Conservation (phyloP, 23 red algal genomes). For the Gracilariopsis chorda region DNA sequence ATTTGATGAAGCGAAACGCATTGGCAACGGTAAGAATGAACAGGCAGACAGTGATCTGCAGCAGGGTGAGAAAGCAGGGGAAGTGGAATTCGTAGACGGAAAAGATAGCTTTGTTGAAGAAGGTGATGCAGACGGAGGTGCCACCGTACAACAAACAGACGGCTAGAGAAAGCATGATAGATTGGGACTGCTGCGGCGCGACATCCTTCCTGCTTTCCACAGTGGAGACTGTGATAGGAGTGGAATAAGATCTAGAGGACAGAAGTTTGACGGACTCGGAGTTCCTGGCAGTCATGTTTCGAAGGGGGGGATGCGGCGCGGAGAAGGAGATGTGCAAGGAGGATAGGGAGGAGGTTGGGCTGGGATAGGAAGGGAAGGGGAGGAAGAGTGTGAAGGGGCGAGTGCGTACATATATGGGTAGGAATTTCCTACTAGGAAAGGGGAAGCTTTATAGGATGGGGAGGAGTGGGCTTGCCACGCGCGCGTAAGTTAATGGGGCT, state of each 20-base stretch:
- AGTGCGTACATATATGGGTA: too few relatives aligned
- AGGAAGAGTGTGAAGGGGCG: neutral
- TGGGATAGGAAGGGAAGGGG: neutral
- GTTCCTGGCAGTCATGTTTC: neutral
- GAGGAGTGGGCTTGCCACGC: too few relatives aligned
- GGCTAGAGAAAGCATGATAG: slow-evolving; percentile 9
- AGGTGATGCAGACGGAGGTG: slow-evolving; percentile 73
- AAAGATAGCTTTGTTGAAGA: slow-evolving; percentile 95
- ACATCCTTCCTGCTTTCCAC: slow-evolving; percentile 1
- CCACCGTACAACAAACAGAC: slow-evolving; percentile 63
- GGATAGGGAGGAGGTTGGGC: neutral
- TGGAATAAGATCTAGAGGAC: neutral
- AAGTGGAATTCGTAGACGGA: slow-evolving; percentile 73
- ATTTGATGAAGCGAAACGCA: slow-evolving; percentile 1
- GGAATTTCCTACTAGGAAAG: too few relatives aligned
- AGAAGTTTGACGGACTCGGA: slow-evolving; percentile 2
- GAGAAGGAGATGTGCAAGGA: neutral
- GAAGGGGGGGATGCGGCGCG: too few relatives aligned
- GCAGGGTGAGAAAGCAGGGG: slow-evolving; percentile 58
- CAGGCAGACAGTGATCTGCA: slow-evolving; percentile 66
- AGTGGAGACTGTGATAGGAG: neutral
- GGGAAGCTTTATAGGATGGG: too few relatives aligned
- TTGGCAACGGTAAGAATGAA: neutral
- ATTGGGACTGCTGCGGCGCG: neutral
- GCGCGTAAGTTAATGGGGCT: too few relatives aligned